A percentile compares a stretch with the other conserved stretches of the same genome.
phyloP scores from a whole-genome alignment of 306 rosid species.

The Abrus precatorius region DNA sequence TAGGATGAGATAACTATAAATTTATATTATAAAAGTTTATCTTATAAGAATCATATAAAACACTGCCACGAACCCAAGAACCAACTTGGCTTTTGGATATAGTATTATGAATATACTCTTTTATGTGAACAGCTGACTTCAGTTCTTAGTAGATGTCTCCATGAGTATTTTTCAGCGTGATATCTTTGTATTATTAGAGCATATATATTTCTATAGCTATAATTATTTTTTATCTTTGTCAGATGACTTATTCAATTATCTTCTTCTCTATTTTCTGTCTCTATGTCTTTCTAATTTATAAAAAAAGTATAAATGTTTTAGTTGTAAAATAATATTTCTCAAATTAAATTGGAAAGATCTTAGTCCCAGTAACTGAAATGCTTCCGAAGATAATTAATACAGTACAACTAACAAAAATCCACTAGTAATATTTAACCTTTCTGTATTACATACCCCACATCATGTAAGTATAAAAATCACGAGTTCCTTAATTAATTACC shows the following conservation, averaged over 20 bases:
- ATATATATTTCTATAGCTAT: no score
- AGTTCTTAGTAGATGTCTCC: not conserved
- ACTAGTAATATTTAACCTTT: no score
- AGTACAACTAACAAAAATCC: no score
- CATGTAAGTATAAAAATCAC: no score
- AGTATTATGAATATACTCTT: conserved; percentile 3
- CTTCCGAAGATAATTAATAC: not conserved
- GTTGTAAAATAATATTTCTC: not conserved
- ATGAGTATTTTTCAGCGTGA: not conserved
- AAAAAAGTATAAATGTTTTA: no score
- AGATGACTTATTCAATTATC: no score
- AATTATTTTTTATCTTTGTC: no score
- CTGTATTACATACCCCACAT: no score
- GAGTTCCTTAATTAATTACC: no score
- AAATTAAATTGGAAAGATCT: not conserved
- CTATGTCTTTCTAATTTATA: no score
- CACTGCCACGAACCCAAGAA: not conserved
- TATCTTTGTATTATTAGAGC: no score
- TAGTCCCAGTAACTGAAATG: not conserved
- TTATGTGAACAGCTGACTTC: not conserved
- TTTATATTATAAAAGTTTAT: conserved; percentile 11
- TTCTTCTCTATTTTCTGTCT: no score
- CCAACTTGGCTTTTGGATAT: conserved; percentile 4
- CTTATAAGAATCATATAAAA: conserved; percentile 17
- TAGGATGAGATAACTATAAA: not conserved